Evolutionary conservation across 805 yeast genomes (phyloP), one percentile per base, ranked within the genome.

Genomic region (Candida maris): DNA sequence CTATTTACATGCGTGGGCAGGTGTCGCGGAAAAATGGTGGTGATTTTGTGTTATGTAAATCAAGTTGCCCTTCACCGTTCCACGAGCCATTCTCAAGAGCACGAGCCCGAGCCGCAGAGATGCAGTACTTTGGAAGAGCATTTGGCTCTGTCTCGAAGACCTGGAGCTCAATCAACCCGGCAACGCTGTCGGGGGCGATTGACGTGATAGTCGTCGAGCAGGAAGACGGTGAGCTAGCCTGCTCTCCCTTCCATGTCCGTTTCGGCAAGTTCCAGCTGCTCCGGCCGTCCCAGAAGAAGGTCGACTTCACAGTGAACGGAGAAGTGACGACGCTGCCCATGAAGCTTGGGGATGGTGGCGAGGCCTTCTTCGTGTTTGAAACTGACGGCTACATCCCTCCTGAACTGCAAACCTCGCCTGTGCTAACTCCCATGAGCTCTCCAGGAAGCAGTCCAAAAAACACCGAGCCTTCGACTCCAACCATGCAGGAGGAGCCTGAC

Each of bases 281-380:
- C 41, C 78, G 95, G 54, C 98, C 98, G 10, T 85, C 95, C 14
- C 96, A 93, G 60, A 93, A 91, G 68, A 89, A 86, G 57, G 95
- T 91, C 36, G 94, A 84, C 38, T 81, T 93, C 46, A 73, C 77
- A 27, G 94, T 93, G 26, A 93, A 93, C 62, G 97, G 83, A 24
- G 73, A 73, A 41, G 70, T 78, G 30, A 83, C 94, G 0, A 81
- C 85, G 48, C 65, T 91, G 32, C 96, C 96, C 6, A 93, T 93
- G 97, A 93, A 93, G 59, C 67, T 93, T 30, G 95, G 96, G 12
- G 98, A 93, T 42, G 96, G 94, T 6, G 98, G 98, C 10, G 98
- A 93, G 61, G 98, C 97, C 0, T 88, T 88, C 57, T 93, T 93
- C 56, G 97, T 93, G 27, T 91, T 93, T 64, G 96, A 88, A 53